Evolutionary conservation across 225 moss, liverwort and hornwort species (phyloP).

Genomic region (Climacium dendroides): DNA sequence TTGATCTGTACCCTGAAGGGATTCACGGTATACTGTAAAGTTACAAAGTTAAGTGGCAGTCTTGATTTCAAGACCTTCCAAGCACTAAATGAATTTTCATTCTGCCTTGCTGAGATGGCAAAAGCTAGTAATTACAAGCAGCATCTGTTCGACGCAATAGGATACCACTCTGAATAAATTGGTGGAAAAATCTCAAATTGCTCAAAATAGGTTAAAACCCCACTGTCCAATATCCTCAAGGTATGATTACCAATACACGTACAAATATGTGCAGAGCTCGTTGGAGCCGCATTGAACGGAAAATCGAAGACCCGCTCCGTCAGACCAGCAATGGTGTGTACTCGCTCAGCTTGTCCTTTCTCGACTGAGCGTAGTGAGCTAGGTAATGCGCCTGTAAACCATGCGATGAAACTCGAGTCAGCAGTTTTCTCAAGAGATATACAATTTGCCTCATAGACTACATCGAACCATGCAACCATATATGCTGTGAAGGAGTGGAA

Average conservation of each 20-base stretch:
- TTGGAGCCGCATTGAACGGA: not conserved
- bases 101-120: constrained; percentile 12
- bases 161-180: not conserved
- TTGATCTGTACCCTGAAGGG: not conserved
- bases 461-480: not conserved
- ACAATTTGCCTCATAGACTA: not conserved
- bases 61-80: constrained; percentile 13
- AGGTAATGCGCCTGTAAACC: constrained; percentile 29
- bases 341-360: constrained; percentile 38
- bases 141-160: not conserved
- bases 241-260: not conserved
- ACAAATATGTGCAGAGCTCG: constrained; percentile 7
- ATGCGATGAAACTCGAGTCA: not conserved
- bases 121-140: constrained; percentile 4
- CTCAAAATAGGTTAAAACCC: not conserved
- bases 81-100: not conserved
- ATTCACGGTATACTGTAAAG: not conserved
- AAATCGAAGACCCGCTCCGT: not conserved
- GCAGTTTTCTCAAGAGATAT: not conserved
- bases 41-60: not conserved
- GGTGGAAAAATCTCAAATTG: constrained; percentile 1
- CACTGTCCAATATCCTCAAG: not conserved
- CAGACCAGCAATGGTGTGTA: constrained; percentile 37
- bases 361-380: constrained; percentile 12
- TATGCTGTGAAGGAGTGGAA: not conserved